Percentiles rank a stretch among this genome's conserved stretches.
Evolutionary conservation across 2,329 filamentous ascomycete species (phyloP).

Genomic region (Colletotrichum lindemuthianum): DNA sequence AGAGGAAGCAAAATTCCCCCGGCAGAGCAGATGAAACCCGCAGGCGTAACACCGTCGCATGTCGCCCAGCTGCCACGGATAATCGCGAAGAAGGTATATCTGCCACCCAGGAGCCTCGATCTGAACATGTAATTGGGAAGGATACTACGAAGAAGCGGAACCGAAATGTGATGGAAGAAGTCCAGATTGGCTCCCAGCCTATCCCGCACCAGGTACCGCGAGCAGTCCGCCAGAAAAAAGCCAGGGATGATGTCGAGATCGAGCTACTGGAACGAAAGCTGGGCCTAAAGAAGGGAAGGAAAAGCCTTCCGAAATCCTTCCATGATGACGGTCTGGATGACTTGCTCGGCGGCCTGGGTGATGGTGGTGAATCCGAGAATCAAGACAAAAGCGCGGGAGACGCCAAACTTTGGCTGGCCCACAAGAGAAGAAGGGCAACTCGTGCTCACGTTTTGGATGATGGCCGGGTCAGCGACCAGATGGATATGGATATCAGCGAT

Average conservation of each 20-base stretch:
- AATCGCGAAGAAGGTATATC: slow-evolving; percentile 38
- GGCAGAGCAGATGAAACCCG: too few species aligned
- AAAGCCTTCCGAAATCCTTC: slow-evolving; percentile 77
- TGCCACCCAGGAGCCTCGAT: background rate
- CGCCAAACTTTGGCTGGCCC: slow-evolving; percentile 68
- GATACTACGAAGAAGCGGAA: slow-evolving; percentile 25
- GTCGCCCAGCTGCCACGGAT: background rate
- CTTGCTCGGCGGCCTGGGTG: slow-evolving; percentile 74
- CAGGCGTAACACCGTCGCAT: background rate
- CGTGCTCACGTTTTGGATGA: background rate
- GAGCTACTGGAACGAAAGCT: slow-evolving; percentile 87
- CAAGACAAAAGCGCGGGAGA: slow-evolving; percentile 65
- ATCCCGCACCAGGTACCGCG: slow-evolving; percentile 8
- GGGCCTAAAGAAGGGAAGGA: slow-evolving; percentile 80
- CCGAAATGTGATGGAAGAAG: slow-evolving; percentile 35
- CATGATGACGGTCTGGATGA: slow-evolving; percentile 86
- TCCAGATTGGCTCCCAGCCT: slow-evolving; percentile 33
- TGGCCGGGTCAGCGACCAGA: background rate
- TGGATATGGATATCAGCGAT: slow-evolving; percentile 30
- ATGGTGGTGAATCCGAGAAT: slow-evolving; percentile 45
- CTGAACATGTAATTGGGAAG: background rate
- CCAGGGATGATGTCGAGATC: slow-evolving; percentile 89
- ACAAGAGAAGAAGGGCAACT: slow-evolving; percentile 62
- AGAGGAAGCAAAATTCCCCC: slow-evolving; percentile 55
- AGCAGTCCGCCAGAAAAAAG: slow-evolving; percentile 70